Evolutionary conservation across 2,329 filamentous ascomycete genomes (phyloP).

Genomic region (Cercospora berteroae): DNA sequence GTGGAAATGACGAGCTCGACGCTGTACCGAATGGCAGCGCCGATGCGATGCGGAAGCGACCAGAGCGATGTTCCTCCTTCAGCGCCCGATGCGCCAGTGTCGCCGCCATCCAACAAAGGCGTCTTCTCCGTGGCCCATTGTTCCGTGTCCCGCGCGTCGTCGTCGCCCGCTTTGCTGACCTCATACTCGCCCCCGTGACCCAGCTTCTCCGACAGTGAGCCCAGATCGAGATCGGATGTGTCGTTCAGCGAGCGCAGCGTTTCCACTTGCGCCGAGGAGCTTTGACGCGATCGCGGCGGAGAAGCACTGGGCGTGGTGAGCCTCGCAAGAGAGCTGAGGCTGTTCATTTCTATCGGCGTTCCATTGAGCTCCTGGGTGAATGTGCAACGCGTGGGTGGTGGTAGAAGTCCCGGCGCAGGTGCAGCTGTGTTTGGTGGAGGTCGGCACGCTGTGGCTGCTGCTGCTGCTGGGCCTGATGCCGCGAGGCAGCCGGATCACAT

Average conservation of each 20-base stretch:
- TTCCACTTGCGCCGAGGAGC: conserved; percentile 29
- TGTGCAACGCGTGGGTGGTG: background rate
- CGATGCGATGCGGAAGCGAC: conserved; percentile 56
- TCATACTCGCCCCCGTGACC: conserved; percentile 20
- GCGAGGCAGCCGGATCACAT: background rate
- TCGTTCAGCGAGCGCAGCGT: conserved; percentile 15
- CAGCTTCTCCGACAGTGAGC: conserved; percentile 31
- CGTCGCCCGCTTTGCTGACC: conserved; percentile 20
- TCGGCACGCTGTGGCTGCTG: background rate
- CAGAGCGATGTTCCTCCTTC: conserved; percentile 20
- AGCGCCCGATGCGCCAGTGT: conserved; percentile 10
- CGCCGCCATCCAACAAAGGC: conserved; percentile 55
- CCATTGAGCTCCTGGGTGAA: conserved; percentile 16
- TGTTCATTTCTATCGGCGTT: conserved; percentile 68
- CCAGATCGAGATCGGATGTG: conserved; percentile 20
- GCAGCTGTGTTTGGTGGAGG: background rate
- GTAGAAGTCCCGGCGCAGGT: background rate
- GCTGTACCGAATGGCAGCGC: conserved; percentile 69
- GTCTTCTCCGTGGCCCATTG: conserved; percentile 61
- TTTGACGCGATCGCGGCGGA: conserved; percentile 50
- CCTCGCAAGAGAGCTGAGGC: conserved; percentile 87
- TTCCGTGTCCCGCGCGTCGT: conserved; percentile 22
- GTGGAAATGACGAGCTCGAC: conserved; percentile 76
- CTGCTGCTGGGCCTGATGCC: background rate
- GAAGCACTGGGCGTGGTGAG: conserved; percentile 57